Conservation (phyloP, 2,329 filamentous ascomycete genomes). For the Lecanicillium sp. region DNA sequence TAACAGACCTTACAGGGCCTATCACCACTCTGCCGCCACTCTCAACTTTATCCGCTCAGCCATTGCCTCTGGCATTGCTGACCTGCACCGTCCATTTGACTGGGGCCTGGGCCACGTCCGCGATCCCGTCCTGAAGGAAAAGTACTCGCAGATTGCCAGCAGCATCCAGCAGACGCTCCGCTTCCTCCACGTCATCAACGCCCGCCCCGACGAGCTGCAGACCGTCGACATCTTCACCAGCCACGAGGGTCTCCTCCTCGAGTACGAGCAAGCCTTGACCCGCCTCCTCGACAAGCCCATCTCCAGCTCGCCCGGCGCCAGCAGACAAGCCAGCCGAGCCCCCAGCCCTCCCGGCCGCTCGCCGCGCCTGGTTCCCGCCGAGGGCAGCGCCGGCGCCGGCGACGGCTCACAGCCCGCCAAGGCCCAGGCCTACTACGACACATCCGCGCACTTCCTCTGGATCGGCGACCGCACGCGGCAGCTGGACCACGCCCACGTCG, state of each 20-base stretch:
- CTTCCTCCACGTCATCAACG: constrained; percentile 91
- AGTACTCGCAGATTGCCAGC: constrained; percentile 77
- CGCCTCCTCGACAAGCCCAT: constrained; percentile 61
- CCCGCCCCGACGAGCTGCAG: constrained; percentile 74
- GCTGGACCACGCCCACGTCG: constrained; percentile 86
- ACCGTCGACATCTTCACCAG: constrained; percentile 94
- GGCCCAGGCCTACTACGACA: constrained; percentile 75
- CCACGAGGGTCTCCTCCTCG: constrained; percentile 87
- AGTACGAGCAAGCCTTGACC: constrained; percentile 88
- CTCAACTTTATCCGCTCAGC: constrained; percentile 87
- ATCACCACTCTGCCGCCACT: constrained; percentile 92
- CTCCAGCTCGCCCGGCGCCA: constrained; percentile 23
- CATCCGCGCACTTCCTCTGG: constrained; percentile 95
- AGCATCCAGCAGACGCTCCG: constrained; percentile 86
- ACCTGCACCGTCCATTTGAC: constrained; percentile 87
- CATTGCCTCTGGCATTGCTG: constrained; percentile 80
- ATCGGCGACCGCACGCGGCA: constrained; percentile 95
- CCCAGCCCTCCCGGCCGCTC: constrained; percentile 21
- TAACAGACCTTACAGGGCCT: constrained; percentile 70
- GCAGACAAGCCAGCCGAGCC: constrained; percentile 31
- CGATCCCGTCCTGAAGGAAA: constrained; percentile 72
- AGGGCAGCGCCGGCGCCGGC: constrained; percentile 8
- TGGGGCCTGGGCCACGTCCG: constrained; percentile 91
- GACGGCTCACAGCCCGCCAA: constrained; percentile 13
- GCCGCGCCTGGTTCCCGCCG: constrained; percentile 9